Evolutionary conservation across 768 basidiomycete species (phyloP).

Genomic region (Russula vinacea): DNA sequence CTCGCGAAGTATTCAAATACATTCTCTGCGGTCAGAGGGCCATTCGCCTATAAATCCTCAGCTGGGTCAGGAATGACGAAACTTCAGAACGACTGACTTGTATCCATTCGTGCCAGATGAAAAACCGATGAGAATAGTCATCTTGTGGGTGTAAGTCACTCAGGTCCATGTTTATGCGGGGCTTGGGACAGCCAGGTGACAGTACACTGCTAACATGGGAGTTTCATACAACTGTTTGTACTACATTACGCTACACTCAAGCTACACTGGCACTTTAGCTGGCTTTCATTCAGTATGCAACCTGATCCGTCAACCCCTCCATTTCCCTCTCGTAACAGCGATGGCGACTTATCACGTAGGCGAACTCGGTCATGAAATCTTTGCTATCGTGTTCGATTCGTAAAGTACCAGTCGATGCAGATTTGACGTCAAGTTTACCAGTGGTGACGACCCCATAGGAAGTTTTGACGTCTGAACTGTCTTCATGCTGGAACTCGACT

Average conservation of each 20-base stretch:
- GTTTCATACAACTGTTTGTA: too few species aligned
- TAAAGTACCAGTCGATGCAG: slow-evolving; percentile 42
- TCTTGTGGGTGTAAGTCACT: slow-evolving; percentile 74
- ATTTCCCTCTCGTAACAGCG: slow-evolving; percentile 61
- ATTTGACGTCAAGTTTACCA: slow-evolving; percentile 46
- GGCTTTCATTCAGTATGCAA: slow-evolving; percentile 44
- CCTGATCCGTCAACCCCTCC: slow-evolving; percentile 50
- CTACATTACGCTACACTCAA: too few species aligned
- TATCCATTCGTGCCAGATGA: slow-evolving; percentile 91
- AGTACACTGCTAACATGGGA: too few species aligned
- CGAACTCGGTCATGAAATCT: slow-evolving; percentile 58
- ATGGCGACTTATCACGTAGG: slow-evolving; percentile 62
- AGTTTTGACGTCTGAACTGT: slow-evolving; percentile 42
- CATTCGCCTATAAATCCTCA: slow-evolving; percentile 54
- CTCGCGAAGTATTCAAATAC: slow-evolving; percentile 88
- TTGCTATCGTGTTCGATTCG: slow-evolving; percentile 46
- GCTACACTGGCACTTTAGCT: too few species aligned
- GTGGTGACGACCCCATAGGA: slow-evolving; percentile 66
- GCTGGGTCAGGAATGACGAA: neutral
- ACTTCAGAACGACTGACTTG: slow-evolving; percentile 46
- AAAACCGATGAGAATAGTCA: slow-evolving; percentile 78
- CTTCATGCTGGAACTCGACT: slow-evolving; percentile 41
- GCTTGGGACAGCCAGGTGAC: too few species aligned
- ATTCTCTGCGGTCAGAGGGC: slow-evolving; percentile 69
- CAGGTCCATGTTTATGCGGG: slow-evolving; percentile 42